Evolutionary conservation across 73 alveolate species (phyloP).

Genomic region (Chromera velia): DNA sequence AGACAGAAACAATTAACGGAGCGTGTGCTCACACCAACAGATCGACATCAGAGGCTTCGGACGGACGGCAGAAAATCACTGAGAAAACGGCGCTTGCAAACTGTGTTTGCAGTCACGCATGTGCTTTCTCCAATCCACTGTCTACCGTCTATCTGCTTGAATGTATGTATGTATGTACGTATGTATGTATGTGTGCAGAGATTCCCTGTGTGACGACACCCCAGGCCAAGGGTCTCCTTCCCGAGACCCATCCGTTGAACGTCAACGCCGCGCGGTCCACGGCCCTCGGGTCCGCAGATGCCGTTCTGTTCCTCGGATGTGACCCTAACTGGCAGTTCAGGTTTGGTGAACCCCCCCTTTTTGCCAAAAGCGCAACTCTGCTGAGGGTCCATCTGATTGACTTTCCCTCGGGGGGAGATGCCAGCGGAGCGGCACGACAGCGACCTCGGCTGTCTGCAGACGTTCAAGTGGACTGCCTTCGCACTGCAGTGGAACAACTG

Average conservation of each 20-base stretch:
- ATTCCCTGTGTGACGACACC: slow-evolving; percentile 80
- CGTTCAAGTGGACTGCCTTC: no score
- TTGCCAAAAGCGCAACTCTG: slow-evolving; percentile 56
- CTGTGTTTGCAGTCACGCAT: no score
- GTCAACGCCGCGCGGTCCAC: slow-evolving; percentile 73
- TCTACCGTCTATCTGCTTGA: no score
- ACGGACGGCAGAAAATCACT: slow-evolving; percentile 55
- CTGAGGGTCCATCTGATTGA: slow-evolving; percentile 59
- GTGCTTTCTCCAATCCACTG: no score
- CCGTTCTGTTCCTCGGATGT: slow-evolving; percentile 66
- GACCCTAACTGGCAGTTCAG: slow-evolving; percentile 77
- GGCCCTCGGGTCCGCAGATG: slow-evolving; percentile 73
- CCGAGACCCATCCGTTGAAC: slow-evolving; percentile 53
- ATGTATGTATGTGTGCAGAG: slow-evolving; percentile 38
- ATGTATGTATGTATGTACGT: no score
- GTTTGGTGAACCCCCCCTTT: slow-evolving; percentile 77
- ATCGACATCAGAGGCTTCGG: slow-evolving; percentile 58
- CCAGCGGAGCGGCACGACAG: no score
- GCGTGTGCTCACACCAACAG: no score
- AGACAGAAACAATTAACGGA: no score
- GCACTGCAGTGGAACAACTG: no score
- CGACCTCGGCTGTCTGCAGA: no score
- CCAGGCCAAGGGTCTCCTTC: slow-evolving; percentile 78
- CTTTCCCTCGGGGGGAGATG: no score
- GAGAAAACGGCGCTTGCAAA: no score